Conservation (phyloP, 768 basidiomycete genomes). For the Agrocybe praecox region DNA sequence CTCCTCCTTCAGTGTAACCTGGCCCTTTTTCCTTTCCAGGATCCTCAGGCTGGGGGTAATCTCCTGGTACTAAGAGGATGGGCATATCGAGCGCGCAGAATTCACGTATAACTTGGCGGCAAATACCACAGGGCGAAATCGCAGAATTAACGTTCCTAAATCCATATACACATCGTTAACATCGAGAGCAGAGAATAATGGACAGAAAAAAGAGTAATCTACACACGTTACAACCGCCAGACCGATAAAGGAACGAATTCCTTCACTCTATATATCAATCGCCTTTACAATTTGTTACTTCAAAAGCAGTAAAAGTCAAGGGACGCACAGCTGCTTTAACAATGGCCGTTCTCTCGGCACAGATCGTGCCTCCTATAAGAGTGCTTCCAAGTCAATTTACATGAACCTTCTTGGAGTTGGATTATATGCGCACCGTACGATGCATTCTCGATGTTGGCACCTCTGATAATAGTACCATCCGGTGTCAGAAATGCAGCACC, state of each 20-base stretch:
- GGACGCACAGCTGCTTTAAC: constrained; percentile 92
- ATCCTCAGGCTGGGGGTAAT: constrained; percentile 47
- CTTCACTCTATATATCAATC: constrained; percentile 68
- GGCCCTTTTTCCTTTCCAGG: constrained; percentile 35
- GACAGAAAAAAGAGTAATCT: background rate
- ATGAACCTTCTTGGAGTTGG: too few species aligned
- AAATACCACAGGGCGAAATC: constrained; percentile 91
- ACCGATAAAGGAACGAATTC: constrained; percentile 66
- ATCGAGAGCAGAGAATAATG: background rate
- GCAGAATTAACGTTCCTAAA: constrained; percentile 68
- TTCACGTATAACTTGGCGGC: constrained; percentile 88
- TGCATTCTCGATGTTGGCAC: constrained; percentile 94
- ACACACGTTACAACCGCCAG: constrained; percentile 82
- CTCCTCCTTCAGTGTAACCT: constrained; percentile 49
- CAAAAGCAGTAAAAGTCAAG: background rate
- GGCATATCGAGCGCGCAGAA: constrained; percentile 80
- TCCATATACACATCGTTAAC: background rate
- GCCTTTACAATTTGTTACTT: background rate
- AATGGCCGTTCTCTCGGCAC: constrained; percentile 93
- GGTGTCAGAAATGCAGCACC: constrained; percentile 82
- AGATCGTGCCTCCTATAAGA: constrained; percentile 78
- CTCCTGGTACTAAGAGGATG: constrained; percentile 67
- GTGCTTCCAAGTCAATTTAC: background rate
- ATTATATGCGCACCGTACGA: constrained; percentile 67
- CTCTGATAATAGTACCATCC: constrained; percentile 75